Conservation (phyloP, 2,329 filamentous ascomycete species). For the Pezicula rhizophila region DNA sequence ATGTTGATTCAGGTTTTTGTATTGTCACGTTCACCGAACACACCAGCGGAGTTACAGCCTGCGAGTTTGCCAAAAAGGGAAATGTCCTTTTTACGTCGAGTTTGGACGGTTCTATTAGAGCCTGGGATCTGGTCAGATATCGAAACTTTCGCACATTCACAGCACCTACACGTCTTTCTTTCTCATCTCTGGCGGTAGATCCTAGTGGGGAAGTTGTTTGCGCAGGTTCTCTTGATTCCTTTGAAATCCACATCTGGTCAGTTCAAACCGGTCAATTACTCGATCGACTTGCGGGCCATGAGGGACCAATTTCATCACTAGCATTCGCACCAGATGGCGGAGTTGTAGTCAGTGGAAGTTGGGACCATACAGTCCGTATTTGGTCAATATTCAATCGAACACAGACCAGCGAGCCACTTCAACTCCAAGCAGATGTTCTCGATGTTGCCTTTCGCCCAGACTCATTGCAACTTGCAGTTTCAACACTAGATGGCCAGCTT, state of each 20-base stretch:
- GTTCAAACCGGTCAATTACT: conserved; percentile 95
- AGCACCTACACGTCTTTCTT: conserved; percentile 82
- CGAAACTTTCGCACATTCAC: conserved; percentile 98
- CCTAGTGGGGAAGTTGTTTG: conserved; percentile 95
- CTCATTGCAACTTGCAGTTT: conserved; percentile 83
- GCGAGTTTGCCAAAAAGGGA: conserved; percentile 90
- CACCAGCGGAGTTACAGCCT: conserved; percentile 86
- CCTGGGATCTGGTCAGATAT: conserved; percentile 94
- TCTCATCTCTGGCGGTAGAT: conserved; percentile 93
- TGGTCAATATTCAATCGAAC: conserved; percentile 94
- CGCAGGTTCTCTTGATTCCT: conserved; percentile 90
- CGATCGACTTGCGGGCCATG: conserved; percentile 84
- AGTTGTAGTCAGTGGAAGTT: conserved; percentile 83
- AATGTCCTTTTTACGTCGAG: conserved; percentile 95
- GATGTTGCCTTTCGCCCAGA: conserved; percentile 84
- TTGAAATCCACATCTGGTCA: conserved; percentile 97
- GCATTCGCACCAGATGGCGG: conserved; percentile 84
- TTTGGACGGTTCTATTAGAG: conserved; percentile 86
- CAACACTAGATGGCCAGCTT: conserved; percentile 86
- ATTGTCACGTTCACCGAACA: conserved; percentile 98
- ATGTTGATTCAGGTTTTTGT: conserved; percentile 92
- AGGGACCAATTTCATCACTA: conserved; percentile 84
- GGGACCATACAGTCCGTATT: conserved; percentile 91
- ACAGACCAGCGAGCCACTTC: conserved; percentile 89
- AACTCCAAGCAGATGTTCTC: conserved; percentile 86